Base-by-base conservation (phyloP, 108 stramenopile species). In the Mayamaea pseudoterrestris region DNA sequence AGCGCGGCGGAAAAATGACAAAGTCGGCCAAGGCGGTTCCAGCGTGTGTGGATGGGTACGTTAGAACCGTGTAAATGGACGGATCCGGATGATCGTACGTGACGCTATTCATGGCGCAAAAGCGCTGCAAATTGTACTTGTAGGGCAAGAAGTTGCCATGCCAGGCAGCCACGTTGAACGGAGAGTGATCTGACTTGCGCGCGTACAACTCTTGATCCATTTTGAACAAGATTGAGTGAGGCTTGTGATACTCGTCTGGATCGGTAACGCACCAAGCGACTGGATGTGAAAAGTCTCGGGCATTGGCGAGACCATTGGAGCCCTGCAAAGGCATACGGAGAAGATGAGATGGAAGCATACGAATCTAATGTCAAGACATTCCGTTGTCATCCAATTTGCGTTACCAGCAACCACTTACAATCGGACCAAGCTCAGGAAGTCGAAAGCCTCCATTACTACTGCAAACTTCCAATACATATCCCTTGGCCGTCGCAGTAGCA, bases 161-260 rank as follows among this genome's bases (percentile, higher is more conserved):
- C 88, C 85, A 96, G 0, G 95, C 95, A 21, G 94, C 91, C 5
- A 96, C 95, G 54, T 91, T 81, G 73, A 81, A 93, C 9, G 95
- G 95, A 6, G 77, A 79, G 27, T 83, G 79, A 18, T 57, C 28
- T n/a, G 55, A 51, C n/a, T 37, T 21, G 11, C 72, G 56, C 2
- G 39, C 57, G 47, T 83, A 93, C 20, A 94, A 46, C 13, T 68
- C 30, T 6, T 73, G 66, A 6, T 73, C 73, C 53, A 82, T 93
- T 51, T 93, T 93, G 50, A 35, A 31, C 28, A 57, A 27, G 51
- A 41, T 30, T 11, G 12, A 30, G 46, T 20, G 12, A 34, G 43
- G 61, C 27, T 16, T 12, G 23, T 32, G 9, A 27, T 14, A 37
- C 30, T 26, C 29, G 37, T 48, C 9, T 20, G 5, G 16, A 27